These are phyloP conservation scores for Hypoxylon crocopeplum DNA, from an alignment of 495 filamentous ascomycete genomes.

Conservation along the genomic window DNA sequence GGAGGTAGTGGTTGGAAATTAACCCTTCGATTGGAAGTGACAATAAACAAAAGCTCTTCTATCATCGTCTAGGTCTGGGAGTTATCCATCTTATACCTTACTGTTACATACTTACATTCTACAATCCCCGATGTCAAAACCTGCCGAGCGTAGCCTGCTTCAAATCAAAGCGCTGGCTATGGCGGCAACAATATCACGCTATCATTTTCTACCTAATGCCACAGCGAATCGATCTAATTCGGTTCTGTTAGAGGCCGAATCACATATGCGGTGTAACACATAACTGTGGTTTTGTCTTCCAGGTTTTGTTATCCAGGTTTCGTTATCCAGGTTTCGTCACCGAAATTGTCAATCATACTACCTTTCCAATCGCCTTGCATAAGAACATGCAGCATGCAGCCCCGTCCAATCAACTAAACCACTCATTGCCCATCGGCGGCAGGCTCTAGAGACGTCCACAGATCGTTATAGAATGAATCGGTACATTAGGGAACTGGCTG, in stretches of 20 bases:
- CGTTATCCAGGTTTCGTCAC: slow-evolving; percentile 20
- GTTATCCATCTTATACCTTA: neutral
- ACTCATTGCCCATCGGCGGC: neutral
- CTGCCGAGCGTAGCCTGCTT: too few relatives aligned
- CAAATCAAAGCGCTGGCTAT: too few relatives aligned
- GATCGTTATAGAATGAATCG: neutral
- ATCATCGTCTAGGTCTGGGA: neutral
- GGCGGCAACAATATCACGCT: too few relatives aligned
- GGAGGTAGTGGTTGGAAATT: neutral
- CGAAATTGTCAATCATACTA: neutral
- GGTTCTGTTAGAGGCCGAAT: too few relatives aligned
- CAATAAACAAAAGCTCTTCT: neutral
- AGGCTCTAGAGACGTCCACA: slow-evolving; percentile 6
- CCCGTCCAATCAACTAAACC: slow-evolving; percentile 2
- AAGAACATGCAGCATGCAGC: neutral
- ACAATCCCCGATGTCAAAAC: too few relatives aligned
- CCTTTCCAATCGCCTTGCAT: neutral
- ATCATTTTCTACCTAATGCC: too few relatives aligned
- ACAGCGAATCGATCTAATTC: too few relatives aligned
- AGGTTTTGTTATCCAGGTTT: slow-evolving; percentile 7
- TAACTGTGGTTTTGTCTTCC: neutral
- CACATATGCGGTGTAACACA: neutral
- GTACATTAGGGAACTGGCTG: too few relatives aligned
- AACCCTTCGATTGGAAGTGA: too few relatives aligned
- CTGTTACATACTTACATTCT: too few relatives aligned